phyloP scores from a whole-genome alignment of 306 rosid species.

The Dalbergia cultrata region DNA sequence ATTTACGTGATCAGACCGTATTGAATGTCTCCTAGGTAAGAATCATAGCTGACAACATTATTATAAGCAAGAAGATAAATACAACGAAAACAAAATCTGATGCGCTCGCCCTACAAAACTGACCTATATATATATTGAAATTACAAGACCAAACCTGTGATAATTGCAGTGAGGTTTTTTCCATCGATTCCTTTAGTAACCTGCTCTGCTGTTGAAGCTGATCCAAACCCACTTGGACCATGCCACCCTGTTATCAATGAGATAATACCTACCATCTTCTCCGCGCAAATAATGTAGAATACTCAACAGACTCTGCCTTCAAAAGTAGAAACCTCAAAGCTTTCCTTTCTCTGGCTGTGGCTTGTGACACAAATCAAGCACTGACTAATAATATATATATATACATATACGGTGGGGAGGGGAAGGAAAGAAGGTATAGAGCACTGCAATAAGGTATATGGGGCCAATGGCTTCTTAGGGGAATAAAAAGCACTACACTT shows the following conservation, averaged over 20 bases:
- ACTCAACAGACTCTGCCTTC: neutral
- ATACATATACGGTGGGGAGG: neutral
- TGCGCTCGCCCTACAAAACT: neutral
- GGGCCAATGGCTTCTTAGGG: too few species aligned
- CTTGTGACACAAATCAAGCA: neutral
- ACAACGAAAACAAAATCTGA: neutral
- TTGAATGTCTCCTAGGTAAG: too few species aligned
- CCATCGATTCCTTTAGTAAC: constrained; percentile 86
- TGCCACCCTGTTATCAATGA: constrained; percentile 69
- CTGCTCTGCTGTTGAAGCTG: constrained; percentile 87
- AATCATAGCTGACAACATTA: neutral
- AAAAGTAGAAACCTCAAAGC: constrained; percentile 4
- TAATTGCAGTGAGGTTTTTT: constrained; percentile 71
- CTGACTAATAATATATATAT: neutral
- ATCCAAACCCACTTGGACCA: constrained; percentile 90
- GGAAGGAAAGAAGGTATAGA: neutral
- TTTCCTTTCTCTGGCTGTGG: constrained; percentile 13
- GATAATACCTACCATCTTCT: constrained; percentile 52
- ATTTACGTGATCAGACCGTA: too few species aligned
- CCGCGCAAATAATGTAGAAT: neutral
- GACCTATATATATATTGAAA: neutral
- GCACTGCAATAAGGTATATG: neutral
- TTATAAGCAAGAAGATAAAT: neutral
- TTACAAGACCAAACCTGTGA: constrained; percentile 66
- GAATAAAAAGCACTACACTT: too few species aligned